These are phyloP conservation scores for Alternaria sp. DNA, from an alignment of 2,329 filamentous ascomycete species.

Conservation along the genomic window DNA sequence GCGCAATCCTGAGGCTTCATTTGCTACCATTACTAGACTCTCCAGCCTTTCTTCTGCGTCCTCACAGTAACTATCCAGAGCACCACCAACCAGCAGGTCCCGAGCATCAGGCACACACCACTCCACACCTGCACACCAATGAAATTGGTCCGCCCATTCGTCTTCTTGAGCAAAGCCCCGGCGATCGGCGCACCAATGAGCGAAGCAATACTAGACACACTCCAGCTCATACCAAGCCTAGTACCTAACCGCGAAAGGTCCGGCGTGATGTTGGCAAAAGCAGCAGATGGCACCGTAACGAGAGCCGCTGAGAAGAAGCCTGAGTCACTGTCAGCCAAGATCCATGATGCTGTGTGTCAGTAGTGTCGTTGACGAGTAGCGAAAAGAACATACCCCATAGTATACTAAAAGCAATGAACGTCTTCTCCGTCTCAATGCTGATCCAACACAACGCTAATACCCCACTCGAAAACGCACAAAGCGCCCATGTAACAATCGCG, in stretches of 20 bases:
- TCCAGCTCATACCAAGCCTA: constrained; percentile 50
- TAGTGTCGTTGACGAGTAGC: too few relatives aligned
- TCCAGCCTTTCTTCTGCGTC: constrained; percentile 42
- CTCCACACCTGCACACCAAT: constrained; percentile 48
- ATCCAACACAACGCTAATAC: constrained; percentile 46
- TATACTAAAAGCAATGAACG: constrained; percentile 46
- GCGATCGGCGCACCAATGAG: constrained; percentile 50
- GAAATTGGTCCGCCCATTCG: constrained; percentile 35
- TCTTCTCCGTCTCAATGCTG: constrained; percentile 35
- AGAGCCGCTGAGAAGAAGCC: constrained; percentile 50
- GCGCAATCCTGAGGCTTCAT: not conserved
- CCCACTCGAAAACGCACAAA: constrained; percentile 40
- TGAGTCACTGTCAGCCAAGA: constrained; percentile 9
- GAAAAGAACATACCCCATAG: constrained; percentile 42
- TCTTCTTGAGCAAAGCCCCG: constrained; percentile 39
- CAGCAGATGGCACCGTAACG: constrained; percentile 48
- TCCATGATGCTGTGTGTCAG: too few relatives aligned
- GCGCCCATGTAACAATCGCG: constrained; percentile 44
- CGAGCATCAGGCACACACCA: constrained; percentile 45
- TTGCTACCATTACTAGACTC: constrained; percentile 22
- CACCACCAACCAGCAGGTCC: constrained; percentile 33
- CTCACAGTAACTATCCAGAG: constrained; percentile 37
- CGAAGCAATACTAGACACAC: constrained; percentile 45
- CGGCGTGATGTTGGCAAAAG: constrained; percentile 49
- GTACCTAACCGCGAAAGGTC: constrained; percentile 48